Conservation (phyloP, 306 rosid genomes). For the Delonix regia region DNA sequence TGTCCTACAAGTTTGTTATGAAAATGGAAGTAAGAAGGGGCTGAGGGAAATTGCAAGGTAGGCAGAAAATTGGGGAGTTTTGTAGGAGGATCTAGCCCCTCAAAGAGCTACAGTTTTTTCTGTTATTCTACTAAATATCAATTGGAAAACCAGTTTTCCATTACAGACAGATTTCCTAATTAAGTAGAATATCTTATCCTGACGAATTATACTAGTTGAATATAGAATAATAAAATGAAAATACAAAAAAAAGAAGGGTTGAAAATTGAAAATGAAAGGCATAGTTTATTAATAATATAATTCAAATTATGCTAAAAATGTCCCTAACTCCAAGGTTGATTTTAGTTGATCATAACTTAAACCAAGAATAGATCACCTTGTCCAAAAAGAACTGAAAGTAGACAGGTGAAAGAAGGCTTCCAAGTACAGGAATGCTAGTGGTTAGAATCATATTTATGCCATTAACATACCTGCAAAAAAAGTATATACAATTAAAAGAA, state of each 20-base stretch:
- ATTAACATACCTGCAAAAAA: conserved; percentile 86
- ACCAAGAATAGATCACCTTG: conserved; percentile 63
- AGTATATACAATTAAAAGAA: conserved; percentile 35
- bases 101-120: neutral
- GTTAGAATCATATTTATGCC: conserved; percentile 90
- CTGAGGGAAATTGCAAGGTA: neutral
- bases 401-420: conserved; percentile 89
- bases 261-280: neutral
- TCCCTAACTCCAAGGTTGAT: conserved; percentile 31
- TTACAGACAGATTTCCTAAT: neutral
- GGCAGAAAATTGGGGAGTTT: neutral
- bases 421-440: conserved; percentile 90
- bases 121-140: neutral
- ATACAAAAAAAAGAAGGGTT: neutral
- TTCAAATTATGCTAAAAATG: neutral
- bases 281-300: neutral
- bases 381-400: conserved; percentile 98
- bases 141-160: neutral
- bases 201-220: conserved; percentile 10
- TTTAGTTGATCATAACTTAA: conserved; percentile 12
- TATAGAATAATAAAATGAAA: conserved; percentile 22
- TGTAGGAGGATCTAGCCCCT: neutral
- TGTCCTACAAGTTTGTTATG: neutral
- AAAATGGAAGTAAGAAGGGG: neutral
- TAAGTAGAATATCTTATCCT: conserved; percentile 7